These are phyloP conservation scores for Echria macrotheca DNA, from an alignment of 495 filamentous ascomycete genomes.

Conservation along the genomic window DNA sequence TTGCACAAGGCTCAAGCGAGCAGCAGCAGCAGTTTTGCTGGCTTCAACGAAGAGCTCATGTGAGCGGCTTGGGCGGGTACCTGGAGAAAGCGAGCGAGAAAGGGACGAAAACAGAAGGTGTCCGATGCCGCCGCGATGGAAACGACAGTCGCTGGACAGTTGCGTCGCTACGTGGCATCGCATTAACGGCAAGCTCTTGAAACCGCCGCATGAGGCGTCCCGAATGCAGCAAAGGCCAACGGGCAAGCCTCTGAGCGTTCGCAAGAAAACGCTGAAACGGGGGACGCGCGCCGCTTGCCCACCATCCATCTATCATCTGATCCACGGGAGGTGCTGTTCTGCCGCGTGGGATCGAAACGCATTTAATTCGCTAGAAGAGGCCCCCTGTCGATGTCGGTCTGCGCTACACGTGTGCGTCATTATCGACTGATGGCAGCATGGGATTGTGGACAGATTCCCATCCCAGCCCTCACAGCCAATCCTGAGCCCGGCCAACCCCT, in stretches of 20 bases:
- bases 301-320: conserved; percentile 4
- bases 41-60: too few relatives aligned
- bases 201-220: conserved; percentile 13
- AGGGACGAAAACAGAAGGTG: too few relatives aligned
- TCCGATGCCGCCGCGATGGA: neutral
- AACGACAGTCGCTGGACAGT: too few relatives aligned
- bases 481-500: too few relatives aligned
- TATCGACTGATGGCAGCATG: neutral
- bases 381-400: neutral
- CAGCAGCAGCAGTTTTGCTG: too few relatives aligned
- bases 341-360: conserved; percentile 7
- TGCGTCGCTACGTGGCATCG: conserved; percentile 5
- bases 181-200: conserved; percentile 7
- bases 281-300: neutral
- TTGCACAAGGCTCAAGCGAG: too few relatives aligned
- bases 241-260: neutral
- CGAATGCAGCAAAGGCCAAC: neutral
- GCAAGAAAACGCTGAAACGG: conserved; percentile 4
- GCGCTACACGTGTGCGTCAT: conserved; percentile 4
- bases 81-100: too few relatives aligned
- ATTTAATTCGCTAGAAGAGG: conserved; percentile 4
- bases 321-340: conserved; percentile 1
- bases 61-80: too few relatives aligned
- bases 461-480: neutral
- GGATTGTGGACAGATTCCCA: conserved; percentile 10